A percentile compares a stretch with the other conserved stretches of the same genome.
phyloP scores from a whole-genome alignment of 2,329 filamentous ascomycete species.

The Graphilbum sp. region DNA sequence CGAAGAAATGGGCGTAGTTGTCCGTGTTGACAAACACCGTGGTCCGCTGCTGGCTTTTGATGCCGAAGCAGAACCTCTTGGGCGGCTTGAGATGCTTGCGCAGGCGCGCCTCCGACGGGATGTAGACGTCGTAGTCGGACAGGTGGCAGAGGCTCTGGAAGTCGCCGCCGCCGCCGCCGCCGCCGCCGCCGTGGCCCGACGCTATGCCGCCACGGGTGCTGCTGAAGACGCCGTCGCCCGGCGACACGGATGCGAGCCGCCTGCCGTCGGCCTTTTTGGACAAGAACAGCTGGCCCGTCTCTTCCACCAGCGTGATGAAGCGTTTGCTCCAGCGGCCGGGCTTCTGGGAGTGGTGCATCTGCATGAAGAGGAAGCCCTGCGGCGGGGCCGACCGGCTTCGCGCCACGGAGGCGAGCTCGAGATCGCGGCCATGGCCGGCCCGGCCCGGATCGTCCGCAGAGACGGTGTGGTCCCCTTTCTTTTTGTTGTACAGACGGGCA shows the following conservation, averaged over 20 bases:
- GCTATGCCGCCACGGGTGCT: background rate
- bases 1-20: slow-evolving; percentile 88
- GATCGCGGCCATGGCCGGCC: slow-evolving; percentile 26
- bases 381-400: slow-evolving; percentile 37
- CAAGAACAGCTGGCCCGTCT: slow-evolving; percentile 54
- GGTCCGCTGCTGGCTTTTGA: slow-evolving; percentile 86
- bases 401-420: slow-evolving; percentile 51
- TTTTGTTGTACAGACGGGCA: no score
- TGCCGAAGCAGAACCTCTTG: slow-evolving; percentile 69
- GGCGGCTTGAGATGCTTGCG: slow-evolving; percentile 63
- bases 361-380: slow-evolving; percentile 42
- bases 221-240: slow-evolving; percentile 7
- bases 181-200: background rate
- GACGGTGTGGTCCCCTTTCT: background rate
- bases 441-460: slow-evolving; percentile 1
- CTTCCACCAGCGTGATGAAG: slow-evolving; percentile 50
- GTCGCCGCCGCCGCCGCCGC: slow-evolving; percentile 32
- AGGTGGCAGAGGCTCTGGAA: slow-evolving; percentile 60
- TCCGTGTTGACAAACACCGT: slow-evolving; percentile 66
- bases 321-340: slow-evolving; percentile 82
- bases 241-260: slow-evolving; percentile 12
- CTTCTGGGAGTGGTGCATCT: slow-evolving; percentile 66
- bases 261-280: slow-evolving; percentile 54
- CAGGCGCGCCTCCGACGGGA: slow-evolving; percentile 50
- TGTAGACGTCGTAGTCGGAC: slow-evolving; percentile 86